Base-by-base conservation (phyloP, 2,329 filamentous ascomycete genomes). In the Diaporthe sp. region DNA sequence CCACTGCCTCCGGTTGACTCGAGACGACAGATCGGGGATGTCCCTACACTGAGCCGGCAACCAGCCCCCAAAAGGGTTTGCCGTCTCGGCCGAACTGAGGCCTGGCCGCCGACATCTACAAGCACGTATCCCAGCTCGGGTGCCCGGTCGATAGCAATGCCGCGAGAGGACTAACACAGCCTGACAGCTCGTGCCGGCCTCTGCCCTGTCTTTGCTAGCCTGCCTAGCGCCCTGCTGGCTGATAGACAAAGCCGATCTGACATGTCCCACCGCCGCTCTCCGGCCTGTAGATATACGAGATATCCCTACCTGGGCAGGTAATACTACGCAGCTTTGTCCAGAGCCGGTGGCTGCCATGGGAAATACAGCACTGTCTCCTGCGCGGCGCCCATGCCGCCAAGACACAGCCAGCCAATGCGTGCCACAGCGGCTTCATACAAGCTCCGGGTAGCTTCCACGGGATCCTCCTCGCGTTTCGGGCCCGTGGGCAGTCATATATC, bases 381-480 rank as follows among this genome's bases (percentile, higher is more conserved):
- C n/a, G 42, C 22, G n/a, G 44, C 61, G 19, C 61, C 44, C 61
- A 37, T 27, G 42, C 44, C 44, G 61, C 61, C 61, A 51, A 66
- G 27, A 30, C 61, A 51, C 22, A 37, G 3, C 22, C 44, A 37
- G 44, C 61, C 44, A 47, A 37, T 35, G 44, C 42, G 44, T 51
- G 61, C 61, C 30, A 51, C 61, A 51, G 61, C 61, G 30, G 42
- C 61, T n/a, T 35, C 42, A 25, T 19, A 51, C 61, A 66, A 51
- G 61, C 61, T 66, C 30, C 61, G 42, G 61, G 61, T 37, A 51
- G 30, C 61, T 51, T 51, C 61, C 42, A 47, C 44, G 30, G 61
- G 61, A 51, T 47, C 61, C 61, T 66, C 61, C 19, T 50, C 30
- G 42, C 61, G 44, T 51, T 66, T 66, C 61, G 61, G 42, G 61